Conservation (phyloP, 306 rosid species). For the Fagus crenata region DNA sequence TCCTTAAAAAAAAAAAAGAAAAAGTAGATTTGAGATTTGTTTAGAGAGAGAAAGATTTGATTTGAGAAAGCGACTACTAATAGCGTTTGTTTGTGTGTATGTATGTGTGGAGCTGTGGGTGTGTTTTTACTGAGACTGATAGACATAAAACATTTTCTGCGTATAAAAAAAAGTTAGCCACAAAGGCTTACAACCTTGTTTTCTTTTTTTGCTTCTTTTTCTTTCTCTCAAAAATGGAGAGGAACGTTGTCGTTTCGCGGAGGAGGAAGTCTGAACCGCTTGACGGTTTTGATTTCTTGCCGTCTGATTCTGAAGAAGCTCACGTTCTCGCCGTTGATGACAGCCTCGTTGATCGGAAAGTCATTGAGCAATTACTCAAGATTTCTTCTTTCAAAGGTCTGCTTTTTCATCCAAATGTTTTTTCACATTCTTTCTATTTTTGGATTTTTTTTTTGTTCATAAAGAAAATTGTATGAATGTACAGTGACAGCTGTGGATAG, state of each 20-base stretch:
- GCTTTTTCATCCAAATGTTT: neutral
- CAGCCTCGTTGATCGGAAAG: slow-evolving; percentile 83
- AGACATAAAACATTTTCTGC: slow-evolving; percentile 33
- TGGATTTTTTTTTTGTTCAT: neutral
- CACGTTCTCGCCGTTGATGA: slow-evolving; percentile 98
- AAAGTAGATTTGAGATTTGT: slow-evolving; percentile 46
- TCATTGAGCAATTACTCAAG: slow-evolving; percentile 80
- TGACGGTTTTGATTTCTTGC: slow-evolving; percentile 31
- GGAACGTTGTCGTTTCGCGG: slow-evolving; percentile 50
- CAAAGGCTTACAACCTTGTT: slow-evolving; percentile 30
- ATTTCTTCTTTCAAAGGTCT: slow-evolving; percentile 78
- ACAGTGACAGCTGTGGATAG: slow-evolving; percentile 95
- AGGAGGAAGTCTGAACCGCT: slow-evolving; percentile 43
- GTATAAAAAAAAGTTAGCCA: slow-evolving; percentile 46
- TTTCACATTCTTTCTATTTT: neutral
- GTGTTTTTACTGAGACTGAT: slow-evolving; percentile 23
- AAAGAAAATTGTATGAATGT: slow-evolving; percentile 11
- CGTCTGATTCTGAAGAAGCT: slow-evolving; percentile 50
- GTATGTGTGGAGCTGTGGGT: too few species aligned
- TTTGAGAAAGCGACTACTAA: slow-evolving; percentile 49
- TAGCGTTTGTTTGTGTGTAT: neutral
- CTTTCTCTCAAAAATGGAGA: slow-evolving; percentile 31
- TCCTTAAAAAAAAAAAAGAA: slow-evolving; percentile 29
- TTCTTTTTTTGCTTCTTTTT: slow-evolving; percentile 7
- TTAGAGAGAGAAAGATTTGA: slow-evolving; percentile 74